Percentiles rank a stretch among this genome's conserved stretches.
phyloP scores from a whole-genome alignment of 139 green algal species.

The Chlorella sp. region DNA sequence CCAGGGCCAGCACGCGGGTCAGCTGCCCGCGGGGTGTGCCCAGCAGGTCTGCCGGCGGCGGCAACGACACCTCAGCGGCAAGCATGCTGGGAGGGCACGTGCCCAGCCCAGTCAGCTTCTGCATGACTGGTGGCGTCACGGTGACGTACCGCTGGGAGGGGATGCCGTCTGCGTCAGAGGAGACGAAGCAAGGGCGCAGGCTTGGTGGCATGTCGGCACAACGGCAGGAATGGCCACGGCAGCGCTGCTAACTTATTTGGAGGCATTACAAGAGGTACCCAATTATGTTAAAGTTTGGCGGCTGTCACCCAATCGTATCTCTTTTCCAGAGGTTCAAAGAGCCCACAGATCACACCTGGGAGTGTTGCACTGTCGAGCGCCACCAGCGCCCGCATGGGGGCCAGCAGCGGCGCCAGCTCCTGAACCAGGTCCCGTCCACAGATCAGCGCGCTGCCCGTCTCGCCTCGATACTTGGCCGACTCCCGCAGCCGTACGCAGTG shows the following conservation, averaged over 20 bases:
- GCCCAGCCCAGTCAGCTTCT: slow-evolving; percentile 70
- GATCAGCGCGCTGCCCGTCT: slow-evolving; percentile 53
- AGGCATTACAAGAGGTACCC: too few species aligned
- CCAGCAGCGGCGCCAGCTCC: slow-evolving; percentile 48
- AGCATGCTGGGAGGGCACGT: slow-evolving; percentile 27
- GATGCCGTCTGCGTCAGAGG: slow-evolving; percentile 21
- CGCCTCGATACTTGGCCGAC: slow-evolving; percentile 49
- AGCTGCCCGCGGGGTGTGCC: background rate
- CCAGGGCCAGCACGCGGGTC: slow-evolving; percentile 73
- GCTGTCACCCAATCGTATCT: too few species aligned
- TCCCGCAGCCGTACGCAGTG: slow-evolving; percentile 72
- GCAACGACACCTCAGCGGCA: slow-evolving; percentile 56
- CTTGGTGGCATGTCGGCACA: too few species aligned
- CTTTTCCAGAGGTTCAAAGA: too few species aligned
- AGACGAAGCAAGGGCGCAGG: too few species aligned
- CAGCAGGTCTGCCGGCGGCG: slow-evolving; percentile 38
- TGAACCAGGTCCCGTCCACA: slow-evolving; percentile 47
- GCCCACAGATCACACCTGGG: background rate
- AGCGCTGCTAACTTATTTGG: too few species aligned
- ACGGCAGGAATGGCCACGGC: too few species aligned
- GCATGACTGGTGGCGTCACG: slow-evolving; percentile 61
- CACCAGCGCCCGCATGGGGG: slow-evolving; percentile 21
- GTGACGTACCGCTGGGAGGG: slow-evolving; percentile 29
- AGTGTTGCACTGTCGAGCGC: background rate
- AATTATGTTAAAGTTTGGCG: too few species aligned